Conservation (phyloP, 2,329 filamentous ascomycete species). For the Didymellaceae sp. region DNA sequence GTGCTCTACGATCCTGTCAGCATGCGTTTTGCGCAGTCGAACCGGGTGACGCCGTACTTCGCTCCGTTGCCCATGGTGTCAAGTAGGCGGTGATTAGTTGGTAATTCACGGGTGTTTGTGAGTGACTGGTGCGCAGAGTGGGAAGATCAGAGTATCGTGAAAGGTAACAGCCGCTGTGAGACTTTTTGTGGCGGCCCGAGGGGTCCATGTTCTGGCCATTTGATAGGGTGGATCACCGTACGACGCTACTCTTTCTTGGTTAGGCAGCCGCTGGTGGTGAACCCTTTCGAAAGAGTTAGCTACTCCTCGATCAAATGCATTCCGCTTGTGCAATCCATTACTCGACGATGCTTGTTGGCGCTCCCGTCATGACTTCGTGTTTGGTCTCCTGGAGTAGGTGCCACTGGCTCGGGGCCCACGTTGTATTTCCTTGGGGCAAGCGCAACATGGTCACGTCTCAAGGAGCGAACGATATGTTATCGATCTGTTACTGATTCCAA, state of each 20-base stretch:
- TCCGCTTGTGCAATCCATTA: slow-evolving; percentile 2
- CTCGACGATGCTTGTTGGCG: background rate
- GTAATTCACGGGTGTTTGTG: slow-evolving; percentile 15
- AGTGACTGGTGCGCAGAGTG: slow-evolving; percentile 12
- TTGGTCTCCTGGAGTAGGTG: background rate
- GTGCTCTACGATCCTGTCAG: slow-evolving; percentile 40
- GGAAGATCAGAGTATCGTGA: slow-evolving; percentile 17
- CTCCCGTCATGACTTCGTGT: background rate
- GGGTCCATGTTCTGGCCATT: slow-evolving; percentile 25
- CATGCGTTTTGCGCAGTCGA: slow-evolving; percentile 7
- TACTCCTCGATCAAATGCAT: slow-evolving; percentile 2
- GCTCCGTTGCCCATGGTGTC: slow-evolving; percentile 48
- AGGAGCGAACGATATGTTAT: slow-evolving; percentile 22
- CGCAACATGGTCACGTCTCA: slow-evolving; percentile 18
- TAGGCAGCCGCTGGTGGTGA: slow-evolving; percentile 26
- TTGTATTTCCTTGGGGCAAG: slow-evolving; percentile 13
- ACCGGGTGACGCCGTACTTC: slow-evolving; percentile 33
- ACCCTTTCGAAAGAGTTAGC: slow-evolving; percentile 1
- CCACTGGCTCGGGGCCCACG: slow-evolving; percentile 2
- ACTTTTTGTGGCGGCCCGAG: slow-evolving; percentile 35
- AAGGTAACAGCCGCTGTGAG: slow-evolving; percentile 23
- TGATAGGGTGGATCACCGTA: slow-evolving; percentile 17
- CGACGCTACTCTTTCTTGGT: slow-evolving; percentile 16
- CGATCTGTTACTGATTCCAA: slow-evolving; percentile 5
- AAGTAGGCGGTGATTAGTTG: slow-evolving; percentile 25